Percentiles rank a stretch among this genome's conserved stretches.
These are phyloP conservation scores for Taxillus chinensis DNA, from an alignment of 164 flowering plant genomes.

Conservation along the genomic window DNA sequence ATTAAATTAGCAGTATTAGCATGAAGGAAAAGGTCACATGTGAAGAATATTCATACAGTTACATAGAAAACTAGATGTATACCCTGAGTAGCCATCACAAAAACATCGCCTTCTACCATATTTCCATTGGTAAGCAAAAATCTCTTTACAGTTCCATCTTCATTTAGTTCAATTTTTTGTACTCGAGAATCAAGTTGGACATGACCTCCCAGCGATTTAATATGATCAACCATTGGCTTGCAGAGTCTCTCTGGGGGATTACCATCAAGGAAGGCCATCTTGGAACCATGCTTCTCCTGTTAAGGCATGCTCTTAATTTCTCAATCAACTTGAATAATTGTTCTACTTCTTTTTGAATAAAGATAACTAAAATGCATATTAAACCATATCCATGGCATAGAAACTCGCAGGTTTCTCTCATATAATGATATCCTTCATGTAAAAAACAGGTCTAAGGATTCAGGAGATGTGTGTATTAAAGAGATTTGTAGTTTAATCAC, in stretches of 20 bases:
- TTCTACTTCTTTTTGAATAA: not conserved
- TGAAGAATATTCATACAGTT: not conserved
- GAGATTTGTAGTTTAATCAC: not conserved
- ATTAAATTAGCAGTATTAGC: slow-evolving; percentile 8
- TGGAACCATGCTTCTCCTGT: slow-evolving; percentile 97
- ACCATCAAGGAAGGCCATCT: slow-evolving; percentile 99
- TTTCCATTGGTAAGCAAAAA: slow-evolving; percentile 56
- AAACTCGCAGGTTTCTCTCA: not conserved
- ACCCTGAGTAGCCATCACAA: slow-evolving; percentile 95
- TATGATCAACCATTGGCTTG: slow-evolving; percentile 80
- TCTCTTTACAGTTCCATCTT: slow-evolving; percentile 68
- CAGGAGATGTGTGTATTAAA: not conserved
- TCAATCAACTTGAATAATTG: not conserved
- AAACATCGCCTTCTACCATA: slow-evolving; percentile 73
- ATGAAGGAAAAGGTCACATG: slow-evolving; percentile 1
- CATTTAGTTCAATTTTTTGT: slow-evolving; percentile 66
- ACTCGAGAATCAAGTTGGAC: slow-evolving; percentile 74
- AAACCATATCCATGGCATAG: not conserved
- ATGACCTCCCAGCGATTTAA: slow-evolving; percentile 74
- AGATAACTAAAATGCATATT: not conserved
- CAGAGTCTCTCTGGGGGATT: slow-evolving; percentile 98
- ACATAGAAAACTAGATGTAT: slow-evolving; percentile 1
- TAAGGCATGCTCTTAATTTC: slow-evolving; percentile 3
- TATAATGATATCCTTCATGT: not conserved
- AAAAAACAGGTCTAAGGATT: not conserved